Evolutionary conservation across 192 early-diverging fungal genomes (phyloP), one percentile per base, ranked within the genome.

Genomic region (Martensiomyces pterosporus): DNA sequence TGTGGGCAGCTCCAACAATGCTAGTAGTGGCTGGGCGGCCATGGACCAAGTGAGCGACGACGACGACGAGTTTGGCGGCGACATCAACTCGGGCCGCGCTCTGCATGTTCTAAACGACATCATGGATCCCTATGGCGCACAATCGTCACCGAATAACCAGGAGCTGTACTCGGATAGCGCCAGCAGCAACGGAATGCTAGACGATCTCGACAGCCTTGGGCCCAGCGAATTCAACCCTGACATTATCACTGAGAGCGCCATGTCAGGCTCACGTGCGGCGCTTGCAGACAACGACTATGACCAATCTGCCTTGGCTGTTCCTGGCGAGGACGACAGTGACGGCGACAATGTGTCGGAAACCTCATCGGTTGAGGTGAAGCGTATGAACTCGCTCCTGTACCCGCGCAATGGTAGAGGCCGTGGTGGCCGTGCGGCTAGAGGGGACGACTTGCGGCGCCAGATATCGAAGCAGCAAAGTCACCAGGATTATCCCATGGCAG

Each of bases 121-220:
- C n/a, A 68, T 68, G 66, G 66, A 68, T n/a, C 66, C 66, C 14
- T 61, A 61, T 10, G 53, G 53, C 17, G 39, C 53, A 6, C 58
- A 37, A 33, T 47, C 49, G 17, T 50, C 58, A 16, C 57, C 43
- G 15, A 35, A 36, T 27, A 55, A 57, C 45, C 53, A 61, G 27
- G 58, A 57, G 49, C 49, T 61, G 29, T 68, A 61, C 19, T 61
- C 59, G 12, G 66, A 67, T 43, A 43, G 47, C 53, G 56, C 54
- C 54, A 64, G 54, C 43, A 44, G 36, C 53, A 67, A 51, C 44
- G 55, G 58, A 14, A 67, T 67, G 10, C 41, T 67, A 8, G 66
- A 53, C 29, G 64, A 68, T 13, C 37, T 68, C 35, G 52, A 43
- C 40, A 39, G 45, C 17, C 56, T 67, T 21, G 59, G 52, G 13